Evolutionary conservation across 2,329 filamentous ascomycete species (phyloP).

Genomic region (Exserohilum turcica): DNA sequence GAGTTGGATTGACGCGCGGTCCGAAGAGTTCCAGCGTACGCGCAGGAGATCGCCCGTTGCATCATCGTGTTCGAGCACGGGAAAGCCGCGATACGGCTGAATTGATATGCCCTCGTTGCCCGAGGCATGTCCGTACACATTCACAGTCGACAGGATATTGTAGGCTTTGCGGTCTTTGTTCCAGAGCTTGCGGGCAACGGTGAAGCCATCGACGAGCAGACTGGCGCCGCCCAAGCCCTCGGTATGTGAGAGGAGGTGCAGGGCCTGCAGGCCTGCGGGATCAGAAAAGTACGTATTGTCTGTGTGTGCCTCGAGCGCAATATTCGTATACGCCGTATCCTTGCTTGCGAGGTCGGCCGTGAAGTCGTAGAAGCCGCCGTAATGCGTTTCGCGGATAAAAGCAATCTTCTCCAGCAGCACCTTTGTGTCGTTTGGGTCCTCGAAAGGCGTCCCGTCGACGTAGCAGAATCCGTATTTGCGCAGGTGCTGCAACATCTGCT

Average conservation of each 20-base stretch:
- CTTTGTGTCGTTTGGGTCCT: slow-evolving; percentile 64
- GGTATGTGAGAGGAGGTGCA: slow-evolving; percentile 86
- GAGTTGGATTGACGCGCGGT: slow-evolving; percentile 71
- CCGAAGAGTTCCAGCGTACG: slow-evolving; percentile 92
- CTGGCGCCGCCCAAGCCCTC: slow-evolving; percentile 73
- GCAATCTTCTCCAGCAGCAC: slow-evolving; percentile 78
- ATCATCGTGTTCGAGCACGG: slow-evolving; percentile 70
- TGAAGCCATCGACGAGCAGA: slow-evolving; percentile 85
- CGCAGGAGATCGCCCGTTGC: slow-evolving; percentile 58
- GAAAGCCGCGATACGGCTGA: slow-evolving; percentile 70
- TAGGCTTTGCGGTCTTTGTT: slow-evolving; percentile 62
- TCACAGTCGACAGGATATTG: slow-evolving; percentile 59
- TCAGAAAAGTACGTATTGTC: slow-evolving; percentile 97
- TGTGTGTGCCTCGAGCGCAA: slow-evolving; percentile 82
- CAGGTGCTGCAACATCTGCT: slow-evolving; percentile 64
- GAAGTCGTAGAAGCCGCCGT: slow-evolving; percentile 86
- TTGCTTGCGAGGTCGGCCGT: slow-evolving; percentile 84
- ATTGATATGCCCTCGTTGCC: slow-evolving; percentile 86
- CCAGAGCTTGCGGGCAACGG: slow-evolving; percentile 67
- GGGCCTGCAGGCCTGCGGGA: slow-evolving; percentile 86
- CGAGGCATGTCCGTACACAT: slow-evolving; percentile 79
- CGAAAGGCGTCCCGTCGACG: slow-evolving; percentile 67
- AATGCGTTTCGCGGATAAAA: slow-evolving; percentile 88
- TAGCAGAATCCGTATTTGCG: slow-evolving; percentile 76
- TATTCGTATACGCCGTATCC: slow-evolving; percentile 89